Base-by-base conservation (phyloP, 371 early-diverging fungal species). In the Parasitella parasitica region DNA sequence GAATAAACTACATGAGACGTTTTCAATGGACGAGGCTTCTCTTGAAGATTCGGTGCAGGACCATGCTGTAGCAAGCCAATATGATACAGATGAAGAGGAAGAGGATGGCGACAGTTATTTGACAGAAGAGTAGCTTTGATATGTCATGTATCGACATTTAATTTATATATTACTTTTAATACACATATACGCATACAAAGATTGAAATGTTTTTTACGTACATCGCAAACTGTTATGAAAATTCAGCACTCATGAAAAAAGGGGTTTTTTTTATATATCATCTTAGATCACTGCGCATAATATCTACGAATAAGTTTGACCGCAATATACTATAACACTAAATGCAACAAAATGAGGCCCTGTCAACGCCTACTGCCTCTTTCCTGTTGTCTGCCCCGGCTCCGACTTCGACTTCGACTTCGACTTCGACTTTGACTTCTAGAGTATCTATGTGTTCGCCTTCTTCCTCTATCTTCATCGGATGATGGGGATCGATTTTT, bases 1-100 rank as follows among this genome's bases (percentile, higher is more conserved):
- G 80, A 67, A 70, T 28, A 73, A 75, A 22, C n/a, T 78, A 16
- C 59, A 75, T 28, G 63, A 69, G 18, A 50, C 59, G 5, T 67
- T 73, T 48, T 57, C 63, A 6, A 36, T 59, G n/a, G 57, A 59
- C 20, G 59, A 63, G 49, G 37, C 57, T 16, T 7, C 41, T 18
- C 22, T 32, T 43, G 43, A 22, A 43, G 34, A 43, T 13, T 38
- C 27, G 11, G 22, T 20, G 13, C 26, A 63, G 9, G 59, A 53
- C 1, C 39, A 54, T 35, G 35, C 36, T 55, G 53, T 18, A 20
- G 24, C 12, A 36, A 43, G 28, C 16, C 53, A 59, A 26, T 32
- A 64, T 6, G 22, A 59, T 28, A 48, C 59, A 18, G 37, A 59
- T 12, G 38, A 27, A 41, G 55, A 59, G 6, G 55, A 60, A 4